Conservation (phyloP, 2,329 filamentous ascomycete species). For the Xylariaceae sp. region DNA sequence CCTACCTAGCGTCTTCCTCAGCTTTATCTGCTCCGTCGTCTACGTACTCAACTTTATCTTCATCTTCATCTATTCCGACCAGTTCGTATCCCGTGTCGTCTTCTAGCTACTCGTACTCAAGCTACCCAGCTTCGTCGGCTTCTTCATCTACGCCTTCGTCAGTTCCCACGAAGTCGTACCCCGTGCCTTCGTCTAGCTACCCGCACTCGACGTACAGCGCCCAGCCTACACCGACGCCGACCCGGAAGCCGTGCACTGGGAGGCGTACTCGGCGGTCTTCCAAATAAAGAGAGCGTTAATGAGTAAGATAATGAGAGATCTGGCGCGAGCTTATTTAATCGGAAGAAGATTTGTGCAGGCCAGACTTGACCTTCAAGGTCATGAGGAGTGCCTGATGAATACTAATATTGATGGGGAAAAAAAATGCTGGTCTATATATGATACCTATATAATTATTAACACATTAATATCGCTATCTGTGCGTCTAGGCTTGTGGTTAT, state of each 20-base stretch:
- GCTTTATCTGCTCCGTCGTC: neutral
- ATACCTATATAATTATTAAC: neutral
- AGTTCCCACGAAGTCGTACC: neutral
- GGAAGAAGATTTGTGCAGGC: too few relatives aligned
- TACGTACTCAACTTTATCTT: neutral
- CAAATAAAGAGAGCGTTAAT: neutral
- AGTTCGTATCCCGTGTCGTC: neutral
- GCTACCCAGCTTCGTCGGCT: too few relatives aligned
- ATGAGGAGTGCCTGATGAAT: too few relatives aligned
- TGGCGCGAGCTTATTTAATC: too few relatives aligned
- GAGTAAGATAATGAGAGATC: neutral
- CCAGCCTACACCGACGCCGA: conserved; percentile 4
- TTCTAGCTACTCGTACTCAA: neutral
- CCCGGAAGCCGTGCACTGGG: conserved; percentile 4
- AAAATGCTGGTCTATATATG: too few relatives aligned
- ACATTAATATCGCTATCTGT: too few relatives aligned
- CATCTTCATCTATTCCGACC: neutral
- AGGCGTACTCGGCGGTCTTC: neutral
- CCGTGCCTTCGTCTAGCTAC: neutral
- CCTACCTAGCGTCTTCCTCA: neutral
- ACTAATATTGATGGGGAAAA: too few relatives aligned
- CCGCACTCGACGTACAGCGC: too few relatives aligned
- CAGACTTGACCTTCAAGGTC: too few relatives aligned
- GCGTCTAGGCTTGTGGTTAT: too few relatives aligned
- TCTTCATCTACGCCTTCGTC: too few relatives aligned